A percentile compares a stretch with the other conserved stretches of the same genome.
phyloP scores from a whole-genome alignment of 2,329 filamentous ascomycete genomes.

The Pseudogymnoascus sp. region DNA sequence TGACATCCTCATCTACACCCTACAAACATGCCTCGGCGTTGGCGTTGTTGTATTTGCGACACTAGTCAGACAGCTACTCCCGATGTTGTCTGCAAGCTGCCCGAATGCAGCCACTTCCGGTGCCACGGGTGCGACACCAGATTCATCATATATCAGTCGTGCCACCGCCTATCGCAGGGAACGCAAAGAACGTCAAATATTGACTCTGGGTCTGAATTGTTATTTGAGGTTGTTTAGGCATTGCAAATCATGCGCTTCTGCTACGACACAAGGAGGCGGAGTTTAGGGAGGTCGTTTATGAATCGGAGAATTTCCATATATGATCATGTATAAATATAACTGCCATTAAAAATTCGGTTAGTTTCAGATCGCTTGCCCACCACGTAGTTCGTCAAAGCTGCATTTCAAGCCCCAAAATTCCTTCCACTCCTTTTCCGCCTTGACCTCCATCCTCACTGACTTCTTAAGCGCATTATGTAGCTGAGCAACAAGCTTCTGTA shows the following conservation, averaged over 20 bases:
- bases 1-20: background rate
- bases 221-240: background rate
- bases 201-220: background rate
- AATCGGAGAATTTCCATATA: background rate
- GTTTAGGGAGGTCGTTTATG: background rate
- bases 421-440: conserved; percentile 16
- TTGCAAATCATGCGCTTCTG: background rate
- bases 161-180: background rate
- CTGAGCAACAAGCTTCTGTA: conserved; percentile 14
- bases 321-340: background rate
- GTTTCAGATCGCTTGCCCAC: conserved; percentile 10
- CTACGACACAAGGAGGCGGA: background rate
- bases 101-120: background rate
- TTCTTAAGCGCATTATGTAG: conserved; percentile 15
- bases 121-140: background rate
- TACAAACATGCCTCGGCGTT: background rate
- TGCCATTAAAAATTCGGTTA: background rate
- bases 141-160: background rate
- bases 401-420: conserved; percentile 15
- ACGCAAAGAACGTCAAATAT: background rate
- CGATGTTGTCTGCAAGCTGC: background rate
- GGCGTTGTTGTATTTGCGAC: background rate
- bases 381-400: background rate
- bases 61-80: background rate
- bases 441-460: conserved; percentile 12